Conservation (phyloP, 2,329 filamentous ascomycete species). For the Alternaria metachromatica region DNA sequence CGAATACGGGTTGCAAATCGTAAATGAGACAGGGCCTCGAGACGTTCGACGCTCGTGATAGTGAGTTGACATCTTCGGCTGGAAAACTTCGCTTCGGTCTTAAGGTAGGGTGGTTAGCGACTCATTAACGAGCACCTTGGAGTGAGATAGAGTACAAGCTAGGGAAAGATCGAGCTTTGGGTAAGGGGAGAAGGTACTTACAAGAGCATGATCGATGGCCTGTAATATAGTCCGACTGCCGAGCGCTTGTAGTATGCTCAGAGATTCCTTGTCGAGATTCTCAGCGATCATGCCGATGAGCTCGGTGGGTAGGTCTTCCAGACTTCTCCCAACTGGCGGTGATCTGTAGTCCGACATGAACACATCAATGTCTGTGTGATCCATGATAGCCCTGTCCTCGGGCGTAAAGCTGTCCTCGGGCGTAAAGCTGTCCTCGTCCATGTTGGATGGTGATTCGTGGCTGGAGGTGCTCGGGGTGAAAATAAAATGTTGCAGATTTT, state of each 20-base stretch:
- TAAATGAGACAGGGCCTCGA: background rate
- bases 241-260: slow-evolving; percentile 2
- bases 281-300: slow-evolving; percentile 4
- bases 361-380: background rate
- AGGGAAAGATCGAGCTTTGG: background rate
- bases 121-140: background rate
- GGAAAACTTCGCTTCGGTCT: background rate
- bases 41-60: background rate
- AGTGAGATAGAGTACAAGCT: background rate
- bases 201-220: slow-evolving; percentile 5
- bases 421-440: background rate
- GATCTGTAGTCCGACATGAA: background rate
- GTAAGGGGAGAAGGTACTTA: background rate
- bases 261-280: background rate
- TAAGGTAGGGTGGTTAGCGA: background rate
- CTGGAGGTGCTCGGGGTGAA: background rate
- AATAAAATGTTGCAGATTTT: background rate
- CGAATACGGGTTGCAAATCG: slow-evolving; percentile 3
- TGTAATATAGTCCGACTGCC: background rate
- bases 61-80: background rate
- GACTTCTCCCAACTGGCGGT: background rate
- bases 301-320: slow-evolving; percentile 6
- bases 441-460: background rate
- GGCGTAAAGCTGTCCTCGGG: background rate
- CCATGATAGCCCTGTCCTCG: background rate